Evolutionary conservation across 805 yeast species (phyloP).

Genomic region (Pichia eremophila): DNA sequence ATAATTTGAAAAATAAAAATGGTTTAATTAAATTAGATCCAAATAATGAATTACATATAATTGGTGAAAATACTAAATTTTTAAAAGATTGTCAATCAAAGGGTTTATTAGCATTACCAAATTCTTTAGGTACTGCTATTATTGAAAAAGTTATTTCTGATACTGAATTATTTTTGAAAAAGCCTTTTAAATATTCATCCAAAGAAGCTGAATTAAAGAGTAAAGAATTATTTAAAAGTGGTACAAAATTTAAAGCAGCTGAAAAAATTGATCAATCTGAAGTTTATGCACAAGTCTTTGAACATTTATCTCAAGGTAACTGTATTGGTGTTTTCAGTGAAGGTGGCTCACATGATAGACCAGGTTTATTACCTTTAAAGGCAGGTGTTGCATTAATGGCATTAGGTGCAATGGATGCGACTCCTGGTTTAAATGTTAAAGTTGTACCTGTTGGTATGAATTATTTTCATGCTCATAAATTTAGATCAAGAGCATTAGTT

Average conservation of each 20-base stretch:
- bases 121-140: constrained; percentile 67
- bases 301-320: constrained; percentile 69
- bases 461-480: constrained; percentile 91
- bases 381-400: constrained; percentile 99
- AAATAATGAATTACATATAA: constrained; percentile 33
- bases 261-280: constrained; percentile 76
- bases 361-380: constrained; percentile 83
- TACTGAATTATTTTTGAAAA: constrained; percentile 56
- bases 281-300: constrained; percentile 78
- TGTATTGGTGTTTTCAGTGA: constrained; percentile 94
- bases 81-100: constrained; percentile 49
- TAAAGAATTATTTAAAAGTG: constrained; percentile 35
- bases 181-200: constrained; percentile 45
- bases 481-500: constrained; percentile 88
- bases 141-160: constrained; percentile 62
- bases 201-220: constrained; percentile 32
- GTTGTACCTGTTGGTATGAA: constrained; percentile 97
- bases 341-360: constrained; percentile 96
- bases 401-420: constrained; percentile 76
- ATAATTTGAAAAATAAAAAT: constrained; percentile 54
- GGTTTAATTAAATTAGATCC: constrained; percentile 57
- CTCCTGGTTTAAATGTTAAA: constrained; percentile 67
- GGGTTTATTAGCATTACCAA: constrained; percentile 71
- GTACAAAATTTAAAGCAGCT: constrained; percentile 61
- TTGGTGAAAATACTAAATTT: constrained; percentile 56